Base-by-base conservation (phyloP, 2,329 filamentous ascomycete genomes). In the Thelonectria rubi region DNA sequence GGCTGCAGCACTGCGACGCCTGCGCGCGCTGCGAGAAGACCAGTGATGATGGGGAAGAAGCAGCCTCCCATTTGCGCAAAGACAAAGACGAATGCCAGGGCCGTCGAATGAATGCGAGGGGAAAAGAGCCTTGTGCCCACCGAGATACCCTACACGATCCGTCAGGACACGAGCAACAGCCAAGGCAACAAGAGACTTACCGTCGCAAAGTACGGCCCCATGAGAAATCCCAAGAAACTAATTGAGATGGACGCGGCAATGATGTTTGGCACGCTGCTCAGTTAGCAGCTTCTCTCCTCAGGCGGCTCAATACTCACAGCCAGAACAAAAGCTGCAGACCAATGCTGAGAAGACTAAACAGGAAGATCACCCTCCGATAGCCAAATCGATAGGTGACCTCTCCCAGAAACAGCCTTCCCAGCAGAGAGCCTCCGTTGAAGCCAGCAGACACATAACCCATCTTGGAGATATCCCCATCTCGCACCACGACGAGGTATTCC, bases 401-500 rank as follows among this genome's bases (percentile, higher is more conserved):
- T 0, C 85, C 83, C 0, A 89, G 78, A 0, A 88, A 55, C 0
- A 88, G 64, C 5, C 87, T 77, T 0, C 87, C 86, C 0, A 89
- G 78, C 3, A 88, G 78, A 0, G 79, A 78, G 0, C 87, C 87
- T 2, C 85, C 87, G 48, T 81, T 87, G 66, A 85, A 86, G 3
- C 86, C 87, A 0, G 86, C 83, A 0, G 86, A 84, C 0, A 90
- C 83, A 53, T 89, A 90, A 0, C 87, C 87, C 73, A 88, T 84
- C 17, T 82, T 77, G 0, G 82, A 78, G 0, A 90, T 75, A 2
- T 84, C 76, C 0, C 86, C 87, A 3, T 83, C 76, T 0, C 87
- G 83, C n/a, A 86, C 84, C 2, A 81, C 80, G 7, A 89, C 83
- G 3, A 90, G 79, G 57, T 87, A 90, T 65, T 89, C 86, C 2